Evolutionary conservation across 805 yeast species (phyloP), one percentile per base, ranked within the genome.

Genomic region (Candida hungchunana): DNA sequence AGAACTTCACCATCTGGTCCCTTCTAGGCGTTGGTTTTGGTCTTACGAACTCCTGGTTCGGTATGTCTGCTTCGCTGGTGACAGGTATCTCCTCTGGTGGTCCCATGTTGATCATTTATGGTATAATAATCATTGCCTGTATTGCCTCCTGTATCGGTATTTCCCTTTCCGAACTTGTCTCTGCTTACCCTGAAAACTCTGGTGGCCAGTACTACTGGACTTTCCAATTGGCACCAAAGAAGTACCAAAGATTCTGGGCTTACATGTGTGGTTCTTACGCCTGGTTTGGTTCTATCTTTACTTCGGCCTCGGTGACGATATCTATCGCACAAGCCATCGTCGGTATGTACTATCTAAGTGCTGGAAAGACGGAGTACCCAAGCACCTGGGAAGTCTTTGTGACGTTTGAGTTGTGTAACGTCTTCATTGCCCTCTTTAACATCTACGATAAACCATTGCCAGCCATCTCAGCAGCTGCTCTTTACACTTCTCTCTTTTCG

Each of bases 201-300:
- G 78, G 79, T 36, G 80, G 80, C 17, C 78, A 73, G 44, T 72
- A 72, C 50, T 74, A 69, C 41, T 76, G 82, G 81, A 71, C 79
- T 7, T 63, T 67, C 55, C 65, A 69, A 27, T 54, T 75, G 36
- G 75, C 79, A 6, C 78, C 77, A 15, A 63, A 59, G 39, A 53
- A 49, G 17, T 45, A 44, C 42, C 53, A 48, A 36, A 36, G 56
- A 12, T 69, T 71, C 37, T 56, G 61, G 48, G 71, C 78, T 7
- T 78, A 69, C 47, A 44, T 67, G 58, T 73, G 79, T 44, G 84
- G 82, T 12, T 67, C 78, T 15, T 64, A 74, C 42, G 80, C 79
- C 22, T 74, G 77, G 71, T 70, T 74, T 22, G 82, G 83, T 9
- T 55, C 82, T 2, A 61, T 78, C 13, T 78, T 78, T 55, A 75